Percentiles rank a stretch among this genome's conserved stretches.
These are phyloP conservation scores for Fraxinus latifolia DNA, from an alignment of 305 asterid genomes.

Conservation along the genomic window DNA sequence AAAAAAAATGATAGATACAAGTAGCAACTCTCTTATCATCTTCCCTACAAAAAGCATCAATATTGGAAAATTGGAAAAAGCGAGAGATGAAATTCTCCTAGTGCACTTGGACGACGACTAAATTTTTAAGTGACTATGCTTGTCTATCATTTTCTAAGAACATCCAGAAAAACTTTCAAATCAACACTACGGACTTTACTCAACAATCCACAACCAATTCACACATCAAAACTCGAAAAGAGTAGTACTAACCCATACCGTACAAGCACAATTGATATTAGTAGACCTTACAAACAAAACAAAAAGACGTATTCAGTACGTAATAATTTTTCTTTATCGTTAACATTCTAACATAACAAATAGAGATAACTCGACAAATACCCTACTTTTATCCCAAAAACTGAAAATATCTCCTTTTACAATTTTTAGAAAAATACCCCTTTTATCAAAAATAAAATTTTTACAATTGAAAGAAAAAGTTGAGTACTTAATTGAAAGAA, in stretches of 20 bases:
- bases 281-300: no score
- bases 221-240: not conserved
- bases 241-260: no score
- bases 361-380: no score
- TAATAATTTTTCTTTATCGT: no score
- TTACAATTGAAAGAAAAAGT: no score
- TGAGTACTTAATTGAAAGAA: not conserved
- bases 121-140: not conserved
- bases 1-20: not conserved
- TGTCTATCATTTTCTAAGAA: not conserved
- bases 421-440: no score
- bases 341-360: no score
- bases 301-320: no score
- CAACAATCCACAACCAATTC: not conserved
- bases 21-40: not conserved
- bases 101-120: not conserved
- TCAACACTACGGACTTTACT: not conserved
- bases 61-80: not conserved
- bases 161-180: not conserved
- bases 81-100: not conserved
- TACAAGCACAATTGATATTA: not conserved
- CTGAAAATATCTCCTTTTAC: no score
- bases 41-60: not conserved
- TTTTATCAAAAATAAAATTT: no score
- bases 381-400: no score